Evolutionary conservation across 202 grass and related monocot species (phyloP).

Genomic region (Schoenoplectus tabernaemontani): DNA sequence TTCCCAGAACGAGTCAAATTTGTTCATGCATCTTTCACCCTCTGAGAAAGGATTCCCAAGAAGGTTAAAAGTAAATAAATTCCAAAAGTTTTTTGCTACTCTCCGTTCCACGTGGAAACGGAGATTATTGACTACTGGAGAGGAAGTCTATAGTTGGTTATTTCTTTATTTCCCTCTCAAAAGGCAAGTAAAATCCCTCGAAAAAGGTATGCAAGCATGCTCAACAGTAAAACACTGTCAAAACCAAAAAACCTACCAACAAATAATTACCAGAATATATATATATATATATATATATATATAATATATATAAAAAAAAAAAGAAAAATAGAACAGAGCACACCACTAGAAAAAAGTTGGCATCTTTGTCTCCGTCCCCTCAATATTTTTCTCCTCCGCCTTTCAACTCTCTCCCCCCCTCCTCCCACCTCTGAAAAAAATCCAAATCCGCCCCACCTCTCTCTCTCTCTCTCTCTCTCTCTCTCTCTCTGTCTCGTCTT

Average conservation of each 20-base stretch:
- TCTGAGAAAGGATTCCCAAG: too few species aligned
- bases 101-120: background rate
- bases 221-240: slow-evolving; percentile 20
- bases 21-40: too few species aligned
- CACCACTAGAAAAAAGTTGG: slow-evolving; percentile 26
- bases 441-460: background rate
- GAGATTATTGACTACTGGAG: background rate
- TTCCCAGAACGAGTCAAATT: background rate
- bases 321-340: slow-evolving; percentile 21
- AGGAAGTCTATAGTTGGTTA: background rate
- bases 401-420: background rate
- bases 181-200: background rate
- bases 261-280: too few species aligned
- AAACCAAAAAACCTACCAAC: background rate
- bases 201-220: slow-evolving; percentile 19
- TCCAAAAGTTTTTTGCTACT: background rate
- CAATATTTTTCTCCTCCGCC: slow-evolving; percentile 11
- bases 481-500: too few species aligned
- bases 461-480: too few species aligned
- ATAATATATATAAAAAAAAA: too few species aligned
- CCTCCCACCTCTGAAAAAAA: slow-evolving; percentile 13
- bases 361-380: slow-evolving; percentile 35
- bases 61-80: slow-evolving; percentile 15
- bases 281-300: too few species aligned
- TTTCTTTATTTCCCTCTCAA: background rate